These are phyloP conservation scores for Pythium oligandrum DNA, from an alignment of 352 stramenopile species.

Conservation along the genomic window DNA sequence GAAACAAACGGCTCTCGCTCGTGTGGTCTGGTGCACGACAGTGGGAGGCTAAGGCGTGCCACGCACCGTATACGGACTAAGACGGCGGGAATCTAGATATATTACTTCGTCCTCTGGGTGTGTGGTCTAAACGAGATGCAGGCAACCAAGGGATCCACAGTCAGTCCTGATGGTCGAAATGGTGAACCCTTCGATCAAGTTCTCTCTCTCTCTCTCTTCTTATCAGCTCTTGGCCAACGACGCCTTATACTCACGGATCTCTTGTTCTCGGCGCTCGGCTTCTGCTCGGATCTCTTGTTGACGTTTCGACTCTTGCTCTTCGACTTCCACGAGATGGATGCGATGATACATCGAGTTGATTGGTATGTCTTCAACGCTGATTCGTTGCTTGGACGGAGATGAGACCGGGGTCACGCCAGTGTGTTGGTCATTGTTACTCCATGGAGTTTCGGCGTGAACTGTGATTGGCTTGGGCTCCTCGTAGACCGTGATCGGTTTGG, in stretches of 20 bases:
- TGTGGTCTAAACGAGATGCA: background rate
- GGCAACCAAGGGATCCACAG: background rate
- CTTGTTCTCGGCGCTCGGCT: constrained; percentile 39
- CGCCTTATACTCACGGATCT: constrained; percentile 62
- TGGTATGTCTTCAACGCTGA: constrained; percentile 51
- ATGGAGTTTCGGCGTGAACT: no score
- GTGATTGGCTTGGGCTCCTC: no score
- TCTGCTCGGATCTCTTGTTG: constrained; percentile 41
- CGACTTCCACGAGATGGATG: constrained; percentile 49
- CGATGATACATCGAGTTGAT: constrained; percentile 78
- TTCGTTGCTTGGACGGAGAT: constrained; percentile 12
- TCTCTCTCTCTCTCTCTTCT: background rate
- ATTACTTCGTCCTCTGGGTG: background rate
- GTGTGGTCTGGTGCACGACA: no score
- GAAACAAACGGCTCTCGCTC: no score
- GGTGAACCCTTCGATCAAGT: background rate
- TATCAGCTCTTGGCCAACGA: constrained; percentile 21
- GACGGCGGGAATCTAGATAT: background rate
- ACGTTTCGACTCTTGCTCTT: constrained; percentile 35
- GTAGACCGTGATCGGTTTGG: no score
- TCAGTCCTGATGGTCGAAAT: background rate
- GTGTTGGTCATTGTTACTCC: no score
- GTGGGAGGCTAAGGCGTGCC: no score
- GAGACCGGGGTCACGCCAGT: background rate
- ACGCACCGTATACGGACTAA: no score